Evolutionary conservation across 1,139 yeast genomes (phyloP).

Genomic region (Blastobotrys arbuscula): DNA sequence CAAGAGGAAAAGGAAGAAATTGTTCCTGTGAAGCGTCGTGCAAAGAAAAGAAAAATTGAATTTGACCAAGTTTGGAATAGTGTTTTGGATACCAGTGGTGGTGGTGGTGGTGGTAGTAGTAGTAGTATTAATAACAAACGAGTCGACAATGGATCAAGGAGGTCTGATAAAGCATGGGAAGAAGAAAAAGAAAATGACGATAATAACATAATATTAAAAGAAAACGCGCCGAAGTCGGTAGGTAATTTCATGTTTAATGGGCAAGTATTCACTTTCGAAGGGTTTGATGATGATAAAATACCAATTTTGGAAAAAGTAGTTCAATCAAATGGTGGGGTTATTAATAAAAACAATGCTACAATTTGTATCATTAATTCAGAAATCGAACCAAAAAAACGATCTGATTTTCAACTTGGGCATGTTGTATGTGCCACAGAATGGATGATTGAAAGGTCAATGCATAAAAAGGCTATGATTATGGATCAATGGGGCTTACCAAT

Average conservation of each 20-base stretch:
- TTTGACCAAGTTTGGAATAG: constrained; percentile 24
- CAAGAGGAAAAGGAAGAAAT: constrained; percentile 4
- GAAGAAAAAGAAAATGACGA: too few species aligned
- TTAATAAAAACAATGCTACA: not conserved
- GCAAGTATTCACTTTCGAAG: constrained; percentile 21
- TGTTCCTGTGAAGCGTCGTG: not conserved
- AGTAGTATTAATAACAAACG: not conserved
- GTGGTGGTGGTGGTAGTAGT: not conserved
- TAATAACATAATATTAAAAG: constrained; percentile 4
- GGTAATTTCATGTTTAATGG: constrained; percentile 24
- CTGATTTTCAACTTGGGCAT: constrained; percentile 7
- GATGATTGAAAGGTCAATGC: constrained; percentile 75
- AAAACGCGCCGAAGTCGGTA: too few species aligned
- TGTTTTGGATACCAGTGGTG: constrained; percentile 16
- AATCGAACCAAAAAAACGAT: constrained; percentile 15
- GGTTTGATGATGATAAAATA: constrained; percentile 24
- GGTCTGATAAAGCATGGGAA: too few species aligned
- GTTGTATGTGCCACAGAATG: constrained; percentile 53
- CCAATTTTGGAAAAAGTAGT: constrained; percentile 34
- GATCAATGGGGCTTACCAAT: constrained; percentile 77
- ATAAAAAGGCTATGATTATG: constrained; percentile 46
- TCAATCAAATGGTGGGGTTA: constrained; percentile 33
- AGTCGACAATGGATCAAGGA: too few species aligned
- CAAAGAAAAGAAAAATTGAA: constrained; percentile 18
- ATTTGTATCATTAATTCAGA: constrained; percentile 29